Percentiles rank a stretch among this genome's conserved stretches.
Conservation (phyloP, 352 stramenopile genomes). For the Phytophthora pistaciae region DNA sequence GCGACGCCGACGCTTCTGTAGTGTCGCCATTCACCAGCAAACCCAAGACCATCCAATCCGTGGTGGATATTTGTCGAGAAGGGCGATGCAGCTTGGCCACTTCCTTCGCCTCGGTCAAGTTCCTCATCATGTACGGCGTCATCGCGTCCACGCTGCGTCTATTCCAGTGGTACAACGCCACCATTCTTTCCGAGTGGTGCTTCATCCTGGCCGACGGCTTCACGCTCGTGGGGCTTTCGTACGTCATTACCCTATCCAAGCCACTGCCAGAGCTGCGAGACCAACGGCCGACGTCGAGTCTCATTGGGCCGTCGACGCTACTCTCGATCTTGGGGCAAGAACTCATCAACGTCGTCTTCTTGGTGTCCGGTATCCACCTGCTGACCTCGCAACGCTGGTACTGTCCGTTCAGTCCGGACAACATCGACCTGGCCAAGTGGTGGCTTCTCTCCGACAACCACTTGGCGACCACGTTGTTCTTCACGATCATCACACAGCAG, state of each 20-base stretch:
- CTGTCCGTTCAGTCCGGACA: conserved; percentile 36
- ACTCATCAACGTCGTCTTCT: conserved; percentile 61
- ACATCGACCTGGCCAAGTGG: conserved; percentile 39
- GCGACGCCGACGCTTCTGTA: conserved; percentile 76
- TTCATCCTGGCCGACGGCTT: conserved; percentile 75
- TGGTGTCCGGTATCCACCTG: conserved; percentile 35
- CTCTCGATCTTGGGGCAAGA: conserved; percentile 51
- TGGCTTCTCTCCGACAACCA: conserved; percentile 51
- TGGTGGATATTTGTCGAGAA: conserved; percentile 85
- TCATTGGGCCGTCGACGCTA: conserved; percentile 63
- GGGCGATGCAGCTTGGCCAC: conserved; percentile 84
- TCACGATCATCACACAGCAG: conserved; percentile 38
- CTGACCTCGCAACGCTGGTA: conserved; percentile 21
- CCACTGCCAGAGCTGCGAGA: conserved; percentile 38
- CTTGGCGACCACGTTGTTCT: conserved; percentile 43
- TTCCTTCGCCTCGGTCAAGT: conserved; percentile 86
- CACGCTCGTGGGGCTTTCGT: conserved; percentile 70
- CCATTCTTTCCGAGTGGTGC: conserved; percentile 73
- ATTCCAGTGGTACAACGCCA: conserved; percentile 68
- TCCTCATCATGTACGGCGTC: conserved; percentile 91
- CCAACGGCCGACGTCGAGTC: conserved; percentile 45
- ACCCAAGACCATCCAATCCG: conserved; percentile 77
- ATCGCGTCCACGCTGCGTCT: conserved; percentile 69
- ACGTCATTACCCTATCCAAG: conserved; percentile 69
- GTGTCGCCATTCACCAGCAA: conserved; percentile 90